phyloP scores from a whole-genome alignment of 73 alveolate genomes.

The Uronychia binucleata region DNA sequence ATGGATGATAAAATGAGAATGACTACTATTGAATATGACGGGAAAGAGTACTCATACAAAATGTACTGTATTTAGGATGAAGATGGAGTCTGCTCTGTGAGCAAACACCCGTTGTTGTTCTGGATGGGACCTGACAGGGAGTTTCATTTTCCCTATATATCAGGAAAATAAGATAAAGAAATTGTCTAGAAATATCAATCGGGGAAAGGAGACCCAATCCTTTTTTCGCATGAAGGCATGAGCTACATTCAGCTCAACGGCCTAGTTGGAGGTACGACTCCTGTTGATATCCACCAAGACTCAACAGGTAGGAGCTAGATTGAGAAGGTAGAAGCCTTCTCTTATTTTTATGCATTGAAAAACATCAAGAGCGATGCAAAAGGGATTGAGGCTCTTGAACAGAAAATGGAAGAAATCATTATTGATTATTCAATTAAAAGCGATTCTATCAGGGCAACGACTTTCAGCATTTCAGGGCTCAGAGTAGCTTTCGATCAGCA shows the following conservation, averaged over 20 bases:
- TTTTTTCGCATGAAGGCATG: background rate
- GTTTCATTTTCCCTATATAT: background rate
- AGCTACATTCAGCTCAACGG: background rate
- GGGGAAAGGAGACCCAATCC: background rate
- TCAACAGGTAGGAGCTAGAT: background rate
- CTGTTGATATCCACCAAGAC: background rate
- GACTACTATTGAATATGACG: too few relatives aligned
- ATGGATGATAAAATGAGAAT: too few relatives aligned
- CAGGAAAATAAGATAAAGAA: too few relatives aligned
- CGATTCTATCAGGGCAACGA: background rate
- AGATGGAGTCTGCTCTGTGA: too few relatives aligned
- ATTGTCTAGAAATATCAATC: background rate
- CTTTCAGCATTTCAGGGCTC: background rate
- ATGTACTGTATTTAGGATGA: too few relatives aligned
- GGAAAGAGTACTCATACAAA: too few relatives aligned
- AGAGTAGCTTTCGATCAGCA: background rate
- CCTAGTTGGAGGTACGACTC: constrained; percentile 2
- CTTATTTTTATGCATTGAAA: background rate
- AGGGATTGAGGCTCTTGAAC: background rate
- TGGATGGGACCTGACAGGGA: background rate
- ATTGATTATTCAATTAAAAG: background rate
- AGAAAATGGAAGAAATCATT: background rate
- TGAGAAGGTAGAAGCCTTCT: background rate
- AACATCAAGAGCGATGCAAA: background rate
- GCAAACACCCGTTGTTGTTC: background rate